Conservation (phyloP, 1,284 basidiomycete genomes). For the Melanopsichium pennsylvanicum region DNA sequence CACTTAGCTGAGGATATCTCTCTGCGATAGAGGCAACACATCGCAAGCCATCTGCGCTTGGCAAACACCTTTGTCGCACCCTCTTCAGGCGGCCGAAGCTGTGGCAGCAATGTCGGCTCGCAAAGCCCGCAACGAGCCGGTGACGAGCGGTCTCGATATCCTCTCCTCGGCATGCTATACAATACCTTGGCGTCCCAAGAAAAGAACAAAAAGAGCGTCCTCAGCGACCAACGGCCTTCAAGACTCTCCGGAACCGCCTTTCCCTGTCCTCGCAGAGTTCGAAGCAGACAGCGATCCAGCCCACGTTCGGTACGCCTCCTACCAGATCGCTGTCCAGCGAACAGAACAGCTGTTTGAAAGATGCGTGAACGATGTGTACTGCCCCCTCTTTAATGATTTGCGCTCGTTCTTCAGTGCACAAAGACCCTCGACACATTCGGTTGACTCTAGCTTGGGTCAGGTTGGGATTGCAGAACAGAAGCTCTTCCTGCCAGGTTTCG, state of each 20-base stretch:
- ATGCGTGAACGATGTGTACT: conserved; percentile 32
- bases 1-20: too few relatives aligned
- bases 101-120: conserved; percentile 12
- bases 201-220: conserved; percentile 9
- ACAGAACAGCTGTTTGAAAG: conserved; percentile 30
- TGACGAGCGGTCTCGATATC: conserved; percentile 18
- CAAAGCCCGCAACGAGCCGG: conserved; percentile 10
- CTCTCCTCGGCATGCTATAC: conserved; percentile 47
- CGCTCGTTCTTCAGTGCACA: conserved; percentile 19
- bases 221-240: background rate
- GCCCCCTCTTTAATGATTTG: conserved; percentile 30
- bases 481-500: conserved; percentile 40
- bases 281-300: conserved; percentile 35
- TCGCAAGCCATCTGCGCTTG: too few relatives aligned
- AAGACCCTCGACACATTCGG: background rate
- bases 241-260: conserved; percentile 5
- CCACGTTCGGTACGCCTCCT: conserved; percentile 26
- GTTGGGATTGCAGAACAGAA: conserved; percentile 7
- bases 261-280: conserved; percentile 34
- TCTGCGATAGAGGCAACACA: too few relatives aligned
- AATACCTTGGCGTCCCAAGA: conserved; percentile 40
- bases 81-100: background rate
- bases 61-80: too few relatives aligned
- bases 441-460: background rate
- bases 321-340: conserved; percentile 26